Evolutionary conservation across 768 basidiomycete genomes (phyloP), one percentile per base, ranked within the genome.

Genomic region (Imleria badia): DNA sequence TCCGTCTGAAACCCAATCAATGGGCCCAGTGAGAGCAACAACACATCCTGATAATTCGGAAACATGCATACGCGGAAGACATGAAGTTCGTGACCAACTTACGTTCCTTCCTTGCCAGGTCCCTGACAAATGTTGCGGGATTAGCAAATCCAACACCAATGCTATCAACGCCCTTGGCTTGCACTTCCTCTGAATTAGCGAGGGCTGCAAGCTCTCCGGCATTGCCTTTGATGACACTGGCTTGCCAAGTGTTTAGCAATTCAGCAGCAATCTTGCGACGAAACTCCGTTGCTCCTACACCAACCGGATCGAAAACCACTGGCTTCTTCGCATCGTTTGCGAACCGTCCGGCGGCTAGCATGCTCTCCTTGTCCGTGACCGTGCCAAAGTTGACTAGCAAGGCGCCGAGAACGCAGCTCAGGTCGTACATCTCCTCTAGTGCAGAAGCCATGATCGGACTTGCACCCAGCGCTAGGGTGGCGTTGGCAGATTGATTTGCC

Each of bases 401-500:
- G 1, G 84, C 85, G 15, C 84, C 83, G 42, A 81, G 80, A 44
- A 86, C 79, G 33, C 75, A 74, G 50, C 83, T 76, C 19, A 98
- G 77, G 56, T 95, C 90, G 26, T 82, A 79, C 79, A 94, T 93
- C 67, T 98, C 95, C 54, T 80, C 76, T 1, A 86, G 79, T 22
- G 87, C 84, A 19, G 89, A 87, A 3, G 94, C 90, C 95, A 98
- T 98, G 66, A 98, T 94, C 0, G 95, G 95, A 55, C 91, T 94
- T 14, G 85, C 93, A 17, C 90, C 89, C 5, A 97, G 64, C 0
- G 93, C 91, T 7, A 98, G 78, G 2, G 94, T 96, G 2, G 89
- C 81, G 66, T 96, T 97, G 20, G 94, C 93, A 6, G 88, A 91
- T 73, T 95, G 94, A 19, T 86, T 94, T 19, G 86, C 83, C 30